Base-by-base conservation (phyloP, 2,329 filamentous ascomycete genomes). In the Colletotrichum tanaceti region DNA sequence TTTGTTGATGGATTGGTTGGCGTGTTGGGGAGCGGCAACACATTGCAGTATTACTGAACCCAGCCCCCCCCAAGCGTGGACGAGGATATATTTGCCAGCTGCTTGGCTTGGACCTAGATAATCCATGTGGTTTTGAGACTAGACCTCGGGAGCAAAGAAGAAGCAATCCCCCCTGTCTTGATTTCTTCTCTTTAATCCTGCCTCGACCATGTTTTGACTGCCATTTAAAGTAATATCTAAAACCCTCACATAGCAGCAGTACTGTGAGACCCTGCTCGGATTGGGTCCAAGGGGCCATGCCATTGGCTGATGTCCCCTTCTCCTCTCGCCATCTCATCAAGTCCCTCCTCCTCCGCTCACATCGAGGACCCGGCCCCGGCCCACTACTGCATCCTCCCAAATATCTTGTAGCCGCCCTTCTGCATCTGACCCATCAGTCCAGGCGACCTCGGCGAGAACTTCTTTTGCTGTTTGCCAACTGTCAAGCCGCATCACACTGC, bases 381-480 rank as follows among this genome's bases (percentile, higher is more conserved):
- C 68, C 75, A 74, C 77, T 67, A 79, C 74, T 28, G 80, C 80
- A 60, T 79, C 75, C 61, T 82, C 78, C 81, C 81, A 84, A 44
- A 83, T 74, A 46, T 77, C 77, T 70, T 75, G 74, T 65, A 83
- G 71, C 63, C 81, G 79, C 41, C 72, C 73, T 63, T 83, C 81
- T 35, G 79, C 77, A 59, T 81, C 77, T 61, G 80, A 79, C 53
- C 78, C 79, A 43, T 82, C 79, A 24, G 75, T 76, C 74, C 81
- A 82, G 35, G 80, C 76, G 65, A 83, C 77, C 38, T 78, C 78
- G 18, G 75, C 75, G 63, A 83, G 72, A 49, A 77, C 73, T 28
- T 74, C 72, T 63, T 78, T 80, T 13, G 79, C 80, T 44, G 75
- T 74, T 53, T 79, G 75, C 81, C 82, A 83, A 65, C 71, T 79